Percentiles rank a stretch among this genome's conserved stretches.
Evolutionary conservation across 345 rosid genomes (phyloP).

Genomic region (Salix suchowensis): DNA sequence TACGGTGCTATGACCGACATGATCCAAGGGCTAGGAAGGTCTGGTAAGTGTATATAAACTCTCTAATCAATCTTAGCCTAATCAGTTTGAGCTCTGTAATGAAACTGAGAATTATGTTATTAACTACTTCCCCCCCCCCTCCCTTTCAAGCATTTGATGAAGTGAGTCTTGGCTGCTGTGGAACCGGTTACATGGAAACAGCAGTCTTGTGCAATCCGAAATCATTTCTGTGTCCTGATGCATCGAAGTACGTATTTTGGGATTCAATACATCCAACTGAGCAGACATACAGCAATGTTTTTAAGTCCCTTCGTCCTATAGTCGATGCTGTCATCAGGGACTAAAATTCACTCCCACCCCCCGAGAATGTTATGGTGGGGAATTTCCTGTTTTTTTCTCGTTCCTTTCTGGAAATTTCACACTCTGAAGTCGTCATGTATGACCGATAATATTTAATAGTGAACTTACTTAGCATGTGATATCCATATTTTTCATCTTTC

Average conservation of each 20-base stretch:
- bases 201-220: conserved; percentile 54
- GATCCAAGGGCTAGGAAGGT: conserved; percentile 33
- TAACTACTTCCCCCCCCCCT: background rate
- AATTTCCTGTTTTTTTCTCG: too few species aligned
- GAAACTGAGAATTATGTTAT: background rate
- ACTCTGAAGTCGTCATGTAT: too few species aligned
- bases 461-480: too few species aligned
- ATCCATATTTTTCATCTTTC: too few species aligned
- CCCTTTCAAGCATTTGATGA: conserved; percentile 46
- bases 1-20: conserved; percentile 34
- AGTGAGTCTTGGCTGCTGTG: conserved; percentile 68
- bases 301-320: conserved; percentile 28
- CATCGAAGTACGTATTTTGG: conserved; percentile 69
- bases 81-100: too few species aligned
- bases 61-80: too few species aligned
- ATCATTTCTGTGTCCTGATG: conserved; percentile 55
- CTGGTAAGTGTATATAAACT: conserved; percentile 25
- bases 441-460: too few species aligned
- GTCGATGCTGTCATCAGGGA: conserved; percentile 29
- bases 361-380: too few species aligned
- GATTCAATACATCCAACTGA: conserved; percentile 88
- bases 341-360: background rate
- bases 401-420: too few species aligned
- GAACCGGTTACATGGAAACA: conserved; percentile 63
- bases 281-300: conserved; percentile 36